phyloP scores from a whole-genome alignment of 2,329 filamentous ascomycete species.

The Camillea tinctor region DNA sequence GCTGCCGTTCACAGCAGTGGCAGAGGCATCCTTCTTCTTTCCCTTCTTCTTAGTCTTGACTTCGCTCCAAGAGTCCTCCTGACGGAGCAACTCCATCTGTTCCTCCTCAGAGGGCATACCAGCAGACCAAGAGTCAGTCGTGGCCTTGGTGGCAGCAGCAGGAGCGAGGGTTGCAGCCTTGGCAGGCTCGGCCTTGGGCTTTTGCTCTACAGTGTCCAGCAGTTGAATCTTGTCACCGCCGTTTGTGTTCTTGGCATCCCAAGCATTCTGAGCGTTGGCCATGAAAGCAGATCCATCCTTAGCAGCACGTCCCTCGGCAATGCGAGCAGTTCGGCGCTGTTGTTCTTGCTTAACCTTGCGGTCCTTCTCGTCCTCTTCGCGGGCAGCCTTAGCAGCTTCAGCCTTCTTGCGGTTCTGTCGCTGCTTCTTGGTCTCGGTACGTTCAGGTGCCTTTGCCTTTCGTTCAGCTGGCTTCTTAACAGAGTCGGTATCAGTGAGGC shows the following conservation, averaged over 20 bases:
- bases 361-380: conserved; percentile 75
- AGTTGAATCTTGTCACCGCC: conserved; percentile 45
- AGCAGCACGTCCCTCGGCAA: conserved; percentile 77
- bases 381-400: conserved; percentile 72
- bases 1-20: conserved; percentile 18
- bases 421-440: conserved; percentile 88
- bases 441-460: conserved; percentile 61
- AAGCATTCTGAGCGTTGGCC: conserved; percentile 42
- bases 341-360: conserved; percentile 76
- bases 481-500: conserved; percentile 67
- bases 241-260: conserved; percentile 40
- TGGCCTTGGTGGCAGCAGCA: conserved; percentile 33
- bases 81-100: conserved; percentile 57
- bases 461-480: conserved; percentile 64
- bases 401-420: conserved; percentile 88
- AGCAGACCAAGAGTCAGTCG: conserved; percentile 46
- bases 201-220: conserved; percentile 57
- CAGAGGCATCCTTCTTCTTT: conserved; percentile 40
- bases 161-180: conserved; percentile 29
- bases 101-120: conserved; percentile 60
- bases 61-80: conserved; percentile 56
- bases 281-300: conserved; percentile 72
- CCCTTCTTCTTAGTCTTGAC: conserved; percentile 47
- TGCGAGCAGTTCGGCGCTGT: conserved; percentile 77
- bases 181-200: conserved; percentile 34